Conservation (phyloP, 2,329 filamentous ascomycete genomes). For the Pyricularia grisea region DNA sequence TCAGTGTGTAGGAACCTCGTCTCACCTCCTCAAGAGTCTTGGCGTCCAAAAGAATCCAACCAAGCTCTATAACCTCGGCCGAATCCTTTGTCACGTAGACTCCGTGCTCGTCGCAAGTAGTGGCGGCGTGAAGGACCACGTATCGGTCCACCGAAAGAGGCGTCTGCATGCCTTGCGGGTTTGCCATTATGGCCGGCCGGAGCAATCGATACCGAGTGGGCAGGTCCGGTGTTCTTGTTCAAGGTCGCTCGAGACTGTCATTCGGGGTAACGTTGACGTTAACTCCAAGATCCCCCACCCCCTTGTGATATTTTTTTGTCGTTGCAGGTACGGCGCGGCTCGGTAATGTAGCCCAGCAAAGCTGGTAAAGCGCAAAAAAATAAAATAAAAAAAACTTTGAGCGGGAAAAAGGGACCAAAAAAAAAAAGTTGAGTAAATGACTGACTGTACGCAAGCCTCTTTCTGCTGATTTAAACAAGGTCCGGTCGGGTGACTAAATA, state of each 20-base stretch:
- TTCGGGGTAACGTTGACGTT: background rate
- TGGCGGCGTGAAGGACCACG: constrained; percentile 96
- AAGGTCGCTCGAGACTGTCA: background rate
- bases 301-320: background rate
- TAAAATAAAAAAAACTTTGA: background rate
- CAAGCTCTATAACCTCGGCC: constrained; percentile 97
- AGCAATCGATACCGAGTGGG: background rate
- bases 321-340: background rate
- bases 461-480: background rate
- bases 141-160: constrained; percentile 84
- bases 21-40: constrained; percentile 88
- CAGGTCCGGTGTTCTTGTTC: background rate
- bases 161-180: constrained; percentile 41
- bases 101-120: constrained; percentile 97
- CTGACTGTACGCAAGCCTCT: background rate
- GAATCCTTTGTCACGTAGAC: constrained; percentile 99
- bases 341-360: background rate
- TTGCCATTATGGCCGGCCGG: constrained; percentile 26
- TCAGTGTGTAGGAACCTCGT: constrained; percentile 3
- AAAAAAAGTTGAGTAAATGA: background rate
- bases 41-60: constrained; percentile 91
- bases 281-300: background rate
- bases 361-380: background rate
- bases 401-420: background rate
- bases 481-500: background rate